Conservation (phyloP, 225 moss, liverwort and hornwort species). For the Anthoceros angustus region DNA sequence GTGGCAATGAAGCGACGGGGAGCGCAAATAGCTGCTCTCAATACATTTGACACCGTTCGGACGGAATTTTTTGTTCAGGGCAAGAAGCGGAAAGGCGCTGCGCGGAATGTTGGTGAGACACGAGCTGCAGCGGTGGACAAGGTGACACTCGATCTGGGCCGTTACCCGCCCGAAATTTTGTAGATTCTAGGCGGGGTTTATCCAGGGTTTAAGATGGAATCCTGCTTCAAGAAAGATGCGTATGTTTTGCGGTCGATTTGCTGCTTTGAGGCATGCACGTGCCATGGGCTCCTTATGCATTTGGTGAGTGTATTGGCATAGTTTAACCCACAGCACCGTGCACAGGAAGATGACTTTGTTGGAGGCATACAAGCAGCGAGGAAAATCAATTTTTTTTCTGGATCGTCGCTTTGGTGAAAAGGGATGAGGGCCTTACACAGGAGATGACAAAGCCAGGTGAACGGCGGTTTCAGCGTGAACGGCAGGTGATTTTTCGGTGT, state of each 20-base stretch:
- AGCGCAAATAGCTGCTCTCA: slow-evolving; percentile 16
- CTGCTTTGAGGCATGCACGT: no score
- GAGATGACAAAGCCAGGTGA: slow-evolving; percentile 80
- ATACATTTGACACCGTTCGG: slow-evolving; percentile 80
- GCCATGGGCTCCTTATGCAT: no score
- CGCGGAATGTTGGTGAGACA: slow-evolving; percentile 59
- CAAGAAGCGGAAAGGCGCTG: slow-evolving; percentile 81
- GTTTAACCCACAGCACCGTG: no score
- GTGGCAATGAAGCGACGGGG: not conserved
- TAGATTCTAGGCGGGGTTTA: not conserved
- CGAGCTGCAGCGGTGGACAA: slow-evolving; percentile 78
- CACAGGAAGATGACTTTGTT: slow-evolving; percentile 87
- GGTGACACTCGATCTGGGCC: slow-evolving; percentile 18
- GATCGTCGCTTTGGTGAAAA: slow-evolving; percentile 96
- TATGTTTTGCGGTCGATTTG: no score
- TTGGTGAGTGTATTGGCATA: no score
- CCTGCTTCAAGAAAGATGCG: no score
- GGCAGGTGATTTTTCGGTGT: slow-evolving; percentile 37
- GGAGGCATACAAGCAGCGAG: slow-evolving; percentile 80
- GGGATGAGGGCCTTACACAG: slow-evolving; percentile 61
- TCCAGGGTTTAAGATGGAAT: no score
- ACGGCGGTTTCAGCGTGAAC: slow-evolving; percentile 91
- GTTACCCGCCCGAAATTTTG: slow-evolving; percentile 4
- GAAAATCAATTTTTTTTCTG: slow-evolving; percentile 64
- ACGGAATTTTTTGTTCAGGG: slow-evolving; percentile 93